A percentile compares a stretch with the other conserved stretches of the same genome.
Evolutionary conservation across 2,329 filamentous ascomycete species (phyloP).

Genomic region (Pseudogymnoascus sp.): DNA sequence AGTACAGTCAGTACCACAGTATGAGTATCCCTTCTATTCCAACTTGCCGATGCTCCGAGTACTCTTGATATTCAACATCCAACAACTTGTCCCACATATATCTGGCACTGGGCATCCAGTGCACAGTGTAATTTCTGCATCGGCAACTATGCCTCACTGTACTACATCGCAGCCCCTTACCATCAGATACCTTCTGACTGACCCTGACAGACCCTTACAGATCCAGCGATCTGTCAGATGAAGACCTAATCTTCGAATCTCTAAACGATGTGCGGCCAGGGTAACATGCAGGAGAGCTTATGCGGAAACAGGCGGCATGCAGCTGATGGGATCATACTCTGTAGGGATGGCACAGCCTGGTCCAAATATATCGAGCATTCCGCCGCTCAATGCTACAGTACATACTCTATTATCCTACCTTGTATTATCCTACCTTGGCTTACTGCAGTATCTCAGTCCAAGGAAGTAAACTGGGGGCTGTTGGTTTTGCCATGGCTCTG

Average conservation of each 20-base stretch:
- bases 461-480: not conserved
- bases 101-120: not conserved
- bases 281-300: slow-evolving; percentile 4
- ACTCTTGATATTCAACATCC: slow-evolving; percentile 2
- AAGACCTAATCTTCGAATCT: slow-evolving; percentile 6
- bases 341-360: slow-evolving; percentile 6
- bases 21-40: not conserved
- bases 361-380: slow-evolving; percentile 1
- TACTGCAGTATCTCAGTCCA: slow-evolving; percentile 1
- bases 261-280: not conserved
- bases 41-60: not conserved
- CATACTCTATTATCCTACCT: not conserved
- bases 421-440: not conserved
- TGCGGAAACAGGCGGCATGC: slow-evolving; percentile 4
- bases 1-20: not conserved
- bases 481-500: too few relatives aligned
- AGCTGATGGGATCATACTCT: slow-evolving; percentile 3
- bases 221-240: slow-evolving; percentile 6
- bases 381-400: not conserved
- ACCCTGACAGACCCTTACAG: too few relatives aligned
- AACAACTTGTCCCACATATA: not conserved
- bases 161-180: not conserved
- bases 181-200: not conserved
- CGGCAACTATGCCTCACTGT: not conserved
- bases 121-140: not conserved